Conservation (phyloP, 176 grass and related monocot genomes). For the Oryza rufipogon region DNA sequence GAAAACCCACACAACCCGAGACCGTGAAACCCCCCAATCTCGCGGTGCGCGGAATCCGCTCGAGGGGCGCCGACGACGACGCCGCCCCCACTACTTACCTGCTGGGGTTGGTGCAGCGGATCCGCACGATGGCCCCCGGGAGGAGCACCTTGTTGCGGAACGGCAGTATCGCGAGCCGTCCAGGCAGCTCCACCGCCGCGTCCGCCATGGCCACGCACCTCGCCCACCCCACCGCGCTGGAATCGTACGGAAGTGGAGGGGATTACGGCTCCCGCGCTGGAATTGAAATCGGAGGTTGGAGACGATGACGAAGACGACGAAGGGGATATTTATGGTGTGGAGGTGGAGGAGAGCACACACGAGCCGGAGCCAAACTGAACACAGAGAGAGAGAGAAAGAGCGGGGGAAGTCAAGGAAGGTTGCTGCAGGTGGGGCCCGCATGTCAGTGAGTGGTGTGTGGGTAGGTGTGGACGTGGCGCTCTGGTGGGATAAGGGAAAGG, state of each 20-base stretch:
- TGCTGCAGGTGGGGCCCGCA: background rate
- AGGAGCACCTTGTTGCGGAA: conserved; percentile 98
- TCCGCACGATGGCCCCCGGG: conserved; percentile 91
- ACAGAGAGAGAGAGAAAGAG: background rate
- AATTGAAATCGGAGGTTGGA: conserved; percentile 29
- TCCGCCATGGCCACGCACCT: conserved; percentile 55
- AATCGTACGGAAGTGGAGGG: background rate
- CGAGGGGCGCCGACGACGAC: too few species aligned
- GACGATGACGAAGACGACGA: conserved; percentile 19
- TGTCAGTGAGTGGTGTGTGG: background rate
- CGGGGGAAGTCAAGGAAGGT: conserved; percentile 19
- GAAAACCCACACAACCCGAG: background rate
- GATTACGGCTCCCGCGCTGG: conserved; percentile 12
- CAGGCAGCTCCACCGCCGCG: conserved; percentile 71
- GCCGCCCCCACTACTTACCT: conserved; percentile 50
- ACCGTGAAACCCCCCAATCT: background rate
- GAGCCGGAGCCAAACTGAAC: background rate
- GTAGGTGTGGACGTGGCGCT: conserved; percentile 26
- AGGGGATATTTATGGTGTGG: conserved; percentile 32
- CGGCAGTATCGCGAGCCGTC: conserved; percentile 86
- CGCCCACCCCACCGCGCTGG: background rate
- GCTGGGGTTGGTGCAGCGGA: conserved; percentile 92
- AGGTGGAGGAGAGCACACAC: too few species aligned
- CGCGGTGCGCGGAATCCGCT: background rate
- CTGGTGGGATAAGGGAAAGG: background rate